Percentiles rank a stretch among this genome's conserved stretches.
phyloP scores from a whole-genome alignment of 208 protist genomes.

The Trypanosoma scelopori region DNA sequence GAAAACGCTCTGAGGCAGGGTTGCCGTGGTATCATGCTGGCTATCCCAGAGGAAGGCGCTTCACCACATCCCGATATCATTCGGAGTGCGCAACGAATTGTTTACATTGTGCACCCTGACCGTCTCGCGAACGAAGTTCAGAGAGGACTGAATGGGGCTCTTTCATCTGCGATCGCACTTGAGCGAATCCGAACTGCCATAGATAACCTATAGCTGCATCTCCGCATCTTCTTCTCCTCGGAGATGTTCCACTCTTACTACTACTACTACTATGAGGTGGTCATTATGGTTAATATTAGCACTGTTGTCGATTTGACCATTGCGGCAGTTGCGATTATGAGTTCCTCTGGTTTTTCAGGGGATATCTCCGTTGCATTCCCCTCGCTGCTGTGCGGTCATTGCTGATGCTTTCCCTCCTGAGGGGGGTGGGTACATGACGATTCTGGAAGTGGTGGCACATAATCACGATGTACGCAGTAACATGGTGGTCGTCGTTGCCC shows the following conservation, averaged over 20 bases:
- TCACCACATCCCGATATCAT: constrained; percentile 47
- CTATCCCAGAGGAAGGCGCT: constrained; percentile 61
- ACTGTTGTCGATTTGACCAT: too few species aligned
- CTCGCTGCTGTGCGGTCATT: too few species aligned
- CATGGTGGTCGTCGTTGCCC: too few species aligned
- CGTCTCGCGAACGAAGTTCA: constrained; percentile 40
- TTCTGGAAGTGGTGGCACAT: too few species aligned
- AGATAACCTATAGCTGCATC: constrained; percentile 17
- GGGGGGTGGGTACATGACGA: too few species aligned
- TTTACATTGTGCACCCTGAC: constrained; percentile 44
- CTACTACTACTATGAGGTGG: too few species aligned
- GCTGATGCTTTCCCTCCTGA: too few species aligned
- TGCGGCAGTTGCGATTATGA: too few species aligned
- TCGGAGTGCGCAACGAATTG: constrained; percentile 28
- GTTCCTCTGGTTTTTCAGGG: too few species aligned
- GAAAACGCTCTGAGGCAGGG: constrained; percentile 20
- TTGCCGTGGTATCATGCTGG: constrained; percentile 61
- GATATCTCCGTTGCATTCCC: too few species aligned
- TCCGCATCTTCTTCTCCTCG: background rate
- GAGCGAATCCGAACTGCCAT: constrained; percentile 58
- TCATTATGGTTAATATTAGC: too few species aligned
- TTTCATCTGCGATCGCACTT: constrained; percentile 61
- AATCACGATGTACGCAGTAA: too few species aligned
- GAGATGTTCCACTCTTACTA: background rate
- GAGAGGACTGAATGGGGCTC: constrained; percentile 63